Evolutionary conservation across 2,329 filamentous ascomycete species (phyloP).

Genomic region (Cladosporium velox): DNA sequence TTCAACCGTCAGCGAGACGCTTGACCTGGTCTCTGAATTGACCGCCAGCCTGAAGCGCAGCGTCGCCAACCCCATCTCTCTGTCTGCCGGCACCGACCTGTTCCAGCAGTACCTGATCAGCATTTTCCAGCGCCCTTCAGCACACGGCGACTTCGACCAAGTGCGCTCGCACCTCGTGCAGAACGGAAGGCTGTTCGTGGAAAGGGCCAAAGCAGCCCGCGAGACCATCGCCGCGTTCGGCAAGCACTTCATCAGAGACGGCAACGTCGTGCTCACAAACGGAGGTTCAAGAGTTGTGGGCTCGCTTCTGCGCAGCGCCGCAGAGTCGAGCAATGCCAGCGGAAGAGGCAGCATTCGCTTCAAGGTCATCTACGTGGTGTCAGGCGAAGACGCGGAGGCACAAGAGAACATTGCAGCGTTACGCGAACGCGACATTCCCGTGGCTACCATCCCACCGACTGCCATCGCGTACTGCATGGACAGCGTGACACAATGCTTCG

Average conservation of each 20-base stretch:
- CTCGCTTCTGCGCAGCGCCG: constrained; percentile 72
- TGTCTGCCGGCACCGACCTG: constrained; percentile 90
- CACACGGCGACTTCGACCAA: constrained; percentile 70
- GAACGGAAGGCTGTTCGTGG: constrained; percentile 84
- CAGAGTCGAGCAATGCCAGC: constrained; percentile 57
- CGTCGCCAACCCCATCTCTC: constrained; percentile 84
- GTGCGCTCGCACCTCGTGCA: constrained; percentile 80
- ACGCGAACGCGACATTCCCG: constrained; percentile 72
- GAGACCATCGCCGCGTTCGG: constrained; percentile 81
- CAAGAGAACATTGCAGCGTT: constrained; percentile 70
- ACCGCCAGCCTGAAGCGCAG: constrained; percentile 75
- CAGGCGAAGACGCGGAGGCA: constrained; percentile 59
- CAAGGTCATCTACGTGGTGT: constrained; percentile 71
- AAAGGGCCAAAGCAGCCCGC: constrained; percentile 80
- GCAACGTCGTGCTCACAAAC: constrained; percentile 82
- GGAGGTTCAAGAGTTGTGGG: constrained; percentile 85
- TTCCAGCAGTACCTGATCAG: constrained; percentile 92
- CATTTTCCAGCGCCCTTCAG: constrained; percentile 58
- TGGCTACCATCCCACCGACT: constrained; percentile 76
- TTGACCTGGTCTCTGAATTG: constrained; percentile 77
- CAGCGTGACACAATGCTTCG: constrained; percentile 68
- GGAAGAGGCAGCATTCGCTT: constrained; percentile 66
- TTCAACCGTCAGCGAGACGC: constrained; percentile 89
- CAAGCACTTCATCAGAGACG: constrained; percentile 75
- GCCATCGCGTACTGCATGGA: constrained; percentile 78